Evolutionary conservation across 2,329 filamentous ascomycete genomes (phyloP).

Genomic region (Stagonosporopsis chrysanthemi): DNA sequence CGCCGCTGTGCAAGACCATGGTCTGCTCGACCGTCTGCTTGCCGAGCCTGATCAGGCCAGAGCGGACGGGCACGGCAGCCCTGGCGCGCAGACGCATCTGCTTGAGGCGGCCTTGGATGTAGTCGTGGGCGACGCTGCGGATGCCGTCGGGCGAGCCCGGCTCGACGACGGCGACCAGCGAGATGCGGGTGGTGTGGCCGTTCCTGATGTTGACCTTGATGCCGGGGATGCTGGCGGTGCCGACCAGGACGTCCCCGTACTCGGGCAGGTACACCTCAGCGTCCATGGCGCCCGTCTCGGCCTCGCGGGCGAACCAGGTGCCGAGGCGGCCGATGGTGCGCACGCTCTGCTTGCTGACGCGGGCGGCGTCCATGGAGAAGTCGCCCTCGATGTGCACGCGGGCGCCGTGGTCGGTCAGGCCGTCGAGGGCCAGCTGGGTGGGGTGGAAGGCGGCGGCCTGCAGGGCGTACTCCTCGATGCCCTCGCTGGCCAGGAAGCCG

Average conservation of each 20-base stretch:
- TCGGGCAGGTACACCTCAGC: slow-evolving; percentile 83
- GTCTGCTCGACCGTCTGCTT: slow-evolving; percentile 77
- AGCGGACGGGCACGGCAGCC: slow-evolving; percentile 75
- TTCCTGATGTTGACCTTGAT: slow-evolving; percentile 80
- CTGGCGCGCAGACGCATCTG: slow-evolving; percentile 76
- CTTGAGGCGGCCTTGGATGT: slow-evolving; percentile 79
- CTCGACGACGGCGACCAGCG: slow-evolving; percentile 78
- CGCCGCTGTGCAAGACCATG: slow-evolving; percentile 76
- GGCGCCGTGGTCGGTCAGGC: slow-evolving; percentile 80
- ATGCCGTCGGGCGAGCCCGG: slow-evolving; percentile 81
- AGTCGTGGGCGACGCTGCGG: slow-evolving; percentile 83
- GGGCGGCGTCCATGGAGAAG: slow-evolving; percentile 79
- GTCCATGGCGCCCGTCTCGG: slow-evolving; percentile 75
- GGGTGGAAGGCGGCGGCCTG: slow-evolving; percentile 83
- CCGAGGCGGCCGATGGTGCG: slow-evolving; percentile 78
- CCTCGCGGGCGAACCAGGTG: slow-evolving; percentile 79
- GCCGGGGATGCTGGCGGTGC: slow-evolving; percentile 77
- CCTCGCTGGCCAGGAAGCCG: slow-evolving; percentile 81
- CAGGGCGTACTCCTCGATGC: slow-evolving; percentile 85
- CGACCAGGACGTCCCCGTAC: slow-evolving; percentile 78
- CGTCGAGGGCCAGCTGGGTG: slow-evolving; percentile 83
- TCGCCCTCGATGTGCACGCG: slow-evolving; percentile 81
- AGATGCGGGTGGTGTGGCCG: slow-evolving; percentile 76
- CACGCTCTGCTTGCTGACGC: slow-evolving; percentile 74
- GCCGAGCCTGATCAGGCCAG: slow-evolving; percentile 81